A percentile compares a stretch with the other conserved stretches of the same genome.
These are phyloP conservation scores for Microdochium trichocladiopsis DNA, from an alignment of 2,329 filamentous ascomycete species.

Conservation along the genomic window DNA sequence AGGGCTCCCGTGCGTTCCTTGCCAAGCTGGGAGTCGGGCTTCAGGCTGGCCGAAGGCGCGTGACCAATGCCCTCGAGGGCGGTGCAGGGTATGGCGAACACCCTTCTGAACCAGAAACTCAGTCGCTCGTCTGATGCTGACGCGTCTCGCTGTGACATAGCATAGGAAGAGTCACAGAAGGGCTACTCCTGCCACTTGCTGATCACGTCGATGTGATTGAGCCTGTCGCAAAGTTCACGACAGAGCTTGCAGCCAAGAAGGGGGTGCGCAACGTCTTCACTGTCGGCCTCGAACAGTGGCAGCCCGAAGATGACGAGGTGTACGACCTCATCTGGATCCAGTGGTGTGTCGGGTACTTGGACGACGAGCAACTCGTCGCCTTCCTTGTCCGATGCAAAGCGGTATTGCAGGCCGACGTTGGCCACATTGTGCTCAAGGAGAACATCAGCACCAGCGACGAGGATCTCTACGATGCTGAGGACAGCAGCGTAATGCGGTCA, in stretches of 20 bases:
- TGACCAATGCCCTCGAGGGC: conserved; percentile 26
- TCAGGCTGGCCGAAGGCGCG: conserved; percentile 19
- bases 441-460: conserved; percentile 53
- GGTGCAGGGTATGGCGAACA: conserved; percentile 29
- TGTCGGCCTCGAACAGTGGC: conserved; percentile 68
- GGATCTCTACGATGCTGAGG: conserved; percentile 69
- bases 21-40: conserved; percentile 53
- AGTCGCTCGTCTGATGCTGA: neutral
- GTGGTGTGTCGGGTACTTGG: conserved; percentile 83
- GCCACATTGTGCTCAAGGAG: conserved; percentile 71
- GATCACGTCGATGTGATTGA: conserved; percentile 75
- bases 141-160: conserved; percentile 26
- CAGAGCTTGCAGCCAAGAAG: conserved; percentile 45
- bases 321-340: conserved; percentile 88
- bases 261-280: conserved; percentile 62
- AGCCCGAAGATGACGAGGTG: conserved; percentile 28
- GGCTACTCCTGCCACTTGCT: conserved; percentile 66
- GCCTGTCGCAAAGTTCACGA: conserved; percentile 76
- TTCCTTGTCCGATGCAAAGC: conserved; percentile 58
- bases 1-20: conserved; percentile 63
- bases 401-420: conserved; percentile 26
- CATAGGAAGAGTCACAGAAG: conserved; percentile 77
- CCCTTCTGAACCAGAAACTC: neutral
- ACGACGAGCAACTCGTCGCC: conserved; percentile 61
- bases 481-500: conserved; percentile 69